A percentile compares a stretch with the other conserved stretches of the same genome.
phyloP scores from a whole-genome alignment of 371 early-diverging fungal species.

The Rhizopus stolonifer region DNA sequence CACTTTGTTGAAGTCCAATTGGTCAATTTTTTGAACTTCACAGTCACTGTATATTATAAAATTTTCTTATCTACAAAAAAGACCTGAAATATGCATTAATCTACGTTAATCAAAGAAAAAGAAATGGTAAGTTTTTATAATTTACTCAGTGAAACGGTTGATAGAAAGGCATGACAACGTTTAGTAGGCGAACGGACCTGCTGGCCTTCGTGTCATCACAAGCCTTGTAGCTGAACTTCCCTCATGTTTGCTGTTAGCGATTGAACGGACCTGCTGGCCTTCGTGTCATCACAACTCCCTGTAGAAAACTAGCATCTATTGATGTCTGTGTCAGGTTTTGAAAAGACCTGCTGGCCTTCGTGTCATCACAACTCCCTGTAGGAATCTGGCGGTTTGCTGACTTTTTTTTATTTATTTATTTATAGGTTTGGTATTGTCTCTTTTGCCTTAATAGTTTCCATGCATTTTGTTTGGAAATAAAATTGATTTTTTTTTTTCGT shows the following conservation, averaged over 20 bases:
- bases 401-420: slow-evolving; percentile 5
- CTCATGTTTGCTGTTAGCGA: slow-evolving; percentile 10
- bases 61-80: no score
- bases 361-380: slow-evolving; percentile 6
- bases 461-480: neutral
- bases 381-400: slow-evolving; percentile 7
- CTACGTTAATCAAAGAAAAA: slow-evolving; percentile 1
- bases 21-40: no score
- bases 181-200: slow-evolving; percentile 13
- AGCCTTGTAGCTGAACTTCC: slow-evolving; percentile 11
- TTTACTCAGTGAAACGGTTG: slow-evolving; percentile 13
- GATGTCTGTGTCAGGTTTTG: slow-evolving; percentile 2
- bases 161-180: slow-evolving; percentile 13
- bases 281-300: slow-evolving; percentile 2
- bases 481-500: neutral
- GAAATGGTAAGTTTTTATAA: slow-evolving; percentile 10
- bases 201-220: slow-evolving; percentile 4
- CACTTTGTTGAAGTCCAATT: no score
- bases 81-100: no score
- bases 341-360: slow-evolving; percentile 10
- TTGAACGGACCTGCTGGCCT: slow-evolving; percentile 12
- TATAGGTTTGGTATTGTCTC: slow-evolving; percentile 11
- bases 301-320: slow-evolving; percentile 5
- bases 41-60: no score
- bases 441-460: slow-evolving; percentile 5